These are phyloP conservation scores for Alopecurus myosuroides DNA, from an alignment of 176 grass and related monocot genomes.

Conservation along the genomic window DNA sequence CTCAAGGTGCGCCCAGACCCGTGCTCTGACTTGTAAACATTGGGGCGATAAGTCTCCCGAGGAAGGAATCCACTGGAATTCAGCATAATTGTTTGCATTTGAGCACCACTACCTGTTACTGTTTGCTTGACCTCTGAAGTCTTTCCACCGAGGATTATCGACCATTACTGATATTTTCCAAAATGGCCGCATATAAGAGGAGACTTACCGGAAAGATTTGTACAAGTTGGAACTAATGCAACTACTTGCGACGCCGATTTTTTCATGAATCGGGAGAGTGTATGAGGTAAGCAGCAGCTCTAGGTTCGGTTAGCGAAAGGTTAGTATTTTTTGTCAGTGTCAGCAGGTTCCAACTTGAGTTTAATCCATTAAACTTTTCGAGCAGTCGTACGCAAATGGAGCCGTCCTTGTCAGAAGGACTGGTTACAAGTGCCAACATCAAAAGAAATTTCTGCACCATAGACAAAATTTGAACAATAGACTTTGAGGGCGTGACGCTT, in stretches of 20 bases:
- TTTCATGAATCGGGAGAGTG: neutral
- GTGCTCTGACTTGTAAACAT: neutral
- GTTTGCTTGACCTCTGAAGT: slow-evolving; percentile 7
- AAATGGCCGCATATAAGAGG: neutral
- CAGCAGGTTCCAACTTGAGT: neutral
- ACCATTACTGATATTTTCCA: neutral
- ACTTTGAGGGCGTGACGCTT: too few species aligned
- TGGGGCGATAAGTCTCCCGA: too few species aligned
- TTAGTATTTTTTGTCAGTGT: neutral
- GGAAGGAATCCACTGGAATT: neutral
- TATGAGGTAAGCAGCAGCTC: neutral
- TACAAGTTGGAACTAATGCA: neutral
- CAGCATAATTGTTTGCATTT: neutral
- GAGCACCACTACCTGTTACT: neutral
- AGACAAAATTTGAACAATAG: too few species aligned
- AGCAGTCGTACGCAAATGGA: too few species aligned
- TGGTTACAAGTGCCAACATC: too few species aligned
- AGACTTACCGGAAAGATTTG: neutral
- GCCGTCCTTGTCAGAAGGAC: too few species aligned
- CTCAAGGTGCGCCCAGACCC: slow-evolving; percentile 5
- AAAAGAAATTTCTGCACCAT: too few species aligned
- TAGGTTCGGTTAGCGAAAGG: neutral
- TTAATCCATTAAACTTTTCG: too few species aligned
- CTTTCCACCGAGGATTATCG: neutral
- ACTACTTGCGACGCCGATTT: neutral